Base-by-base conservation (phyloP, 2,329 filamentous ascomycete genomes). In the Ceratocystis ficicola region DNA sequence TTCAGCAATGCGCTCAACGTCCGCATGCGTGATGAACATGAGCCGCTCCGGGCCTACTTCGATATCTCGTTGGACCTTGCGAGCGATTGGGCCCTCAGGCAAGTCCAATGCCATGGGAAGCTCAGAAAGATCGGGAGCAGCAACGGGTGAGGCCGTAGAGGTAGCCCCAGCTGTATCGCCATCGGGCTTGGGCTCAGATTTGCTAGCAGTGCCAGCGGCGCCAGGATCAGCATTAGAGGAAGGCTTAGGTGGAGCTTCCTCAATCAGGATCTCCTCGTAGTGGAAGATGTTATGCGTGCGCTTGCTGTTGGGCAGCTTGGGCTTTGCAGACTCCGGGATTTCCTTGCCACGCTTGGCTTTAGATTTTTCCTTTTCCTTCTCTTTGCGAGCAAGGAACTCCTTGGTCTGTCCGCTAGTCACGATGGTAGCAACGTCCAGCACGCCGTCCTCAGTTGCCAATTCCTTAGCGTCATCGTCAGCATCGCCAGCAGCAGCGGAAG, bases 391-490 rank as follows among this genome's bases (percentile, higher is more conserved):
- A 5, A 94, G 77, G 71, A 91, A 93, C 71, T 94, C 89, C 70
- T 85, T 84, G 70, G 90, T 90, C 74, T 90, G 88, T 41, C 89
- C 89, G 70, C 85, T 88, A 0, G 88, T 88, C 44, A 94, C 89
- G 69, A 94, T 92, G 70, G 83, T 87, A n/a, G 89, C 90, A 60
- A 94, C 88, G 70, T 94, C 88, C 2, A 94, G 78, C 7, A 92
- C 88, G 28, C 89, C 89, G 67, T 93, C 89, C 1, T 85, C 82
- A 1, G 80, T 78, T 1, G 76, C 75, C 3, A 75, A 74, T 7
- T 73, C 73, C n/a, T 74, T 73, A 0, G 77, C 77, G 6, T 72
- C 71, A 0, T 73, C 75, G 8, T 74, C 74, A 15, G 76, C 76
- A 7, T 76, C 78, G 5, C 71, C 70, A 72, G 72, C 71, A 25